Conservation (phyloP, 371 early-diverging fungal species). For the Mucor piriformis region DNA sequence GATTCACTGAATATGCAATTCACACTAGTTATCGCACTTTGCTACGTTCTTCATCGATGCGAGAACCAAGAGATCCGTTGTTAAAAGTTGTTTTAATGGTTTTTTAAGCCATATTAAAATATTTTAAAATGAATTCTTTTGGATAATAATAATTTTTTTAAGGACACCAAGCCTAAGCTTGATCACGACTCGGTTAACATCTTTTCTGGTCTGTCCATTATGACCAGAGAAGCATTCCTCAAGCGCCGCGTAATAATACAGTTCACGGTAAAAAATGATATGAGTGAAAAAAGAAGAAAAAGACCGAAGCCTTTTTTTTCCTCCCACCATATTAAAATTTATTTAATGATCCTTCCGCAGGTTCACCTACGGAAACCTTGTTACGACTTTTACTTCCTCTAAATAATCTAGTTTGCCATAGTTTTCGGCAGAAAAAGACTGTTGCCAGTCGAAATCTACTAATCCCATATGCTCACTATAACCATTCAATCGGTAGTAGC, state of each 20-base stretch:
- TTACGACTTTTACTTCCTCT: too few species aligned
- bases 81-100: constrained; percentile 39
- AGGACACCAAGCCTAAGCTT: constrained; percentile 5
- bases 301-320: too few species aligned
- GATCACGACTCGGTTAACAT: not conserved
- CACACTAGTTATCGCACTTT: constrained; percentile 48
- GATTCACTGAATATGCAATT: constrained; percentile 8
- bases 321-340: too few species aligned
- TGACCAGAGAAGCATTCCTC: not conserved
- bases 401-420: too few species aligned
- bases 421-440: too few species aligned
- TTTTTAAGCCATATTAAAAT: not conserved
- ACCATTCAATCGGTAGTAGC: too few species aligned
- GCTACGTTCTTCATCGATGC: constrained; percentile 69
- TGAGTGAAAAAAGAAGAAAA: too few species aligned
- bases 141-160: not conserved
- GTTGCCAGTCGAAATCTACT: too few species aligned
- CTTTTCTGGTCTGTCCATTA: not conserved
- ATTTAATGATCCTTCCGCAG: too few species aligned
- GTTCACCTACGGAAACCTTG: too few species aligned
- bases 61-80: constrained; percentile 57
- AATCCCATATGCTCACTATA: too few species aligned
- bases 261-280: constrained; percentile 9
- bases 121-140: constrained; percentile 4
- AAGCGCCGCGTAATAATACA: not conserved